Base-by-base conservation (phyloP, 2,329 filamentous ascomycete genomes). In the Davidsoniella eucalypti region DNA sequence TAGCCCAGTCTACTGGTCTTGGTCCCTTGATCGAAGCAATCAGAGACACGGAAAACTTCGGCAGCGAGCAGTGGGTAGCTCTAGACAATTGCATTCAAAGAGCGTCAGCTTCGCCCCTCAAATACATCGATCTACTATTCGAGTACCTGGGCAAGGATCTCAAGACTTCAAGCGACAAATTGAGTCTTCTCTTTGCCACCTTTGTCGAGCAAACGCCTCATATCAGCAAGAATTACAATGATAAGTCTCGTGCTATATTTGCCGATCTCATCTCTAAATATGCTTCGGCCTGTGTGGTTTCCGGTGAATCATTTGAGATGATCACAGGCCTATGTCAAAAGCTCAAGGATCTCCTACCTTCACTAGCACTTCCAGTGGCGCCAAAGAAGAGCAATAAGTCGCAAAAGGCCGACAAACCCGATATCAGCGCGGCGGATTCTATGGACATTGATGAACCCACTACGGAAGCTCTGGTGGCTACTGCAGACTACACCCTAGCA, bases 31-130 rank as follows among this genome's bases (percentile, higher is more conserved):
- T 53, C 10, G 43, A 50, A 39, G 52, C 52, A 25, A 44, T 50
- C n/a, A 40, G 52, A 48, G 46, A 50, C 17, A 44, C 47, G 2
- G 56, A 56, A 4, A 45, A 52, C 26, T 44, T 52, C n/a, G 61
- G 62, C 10, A 63, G 71, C 56, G 63, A 67, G 12, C 56, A 87
- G 1, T 83, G 84, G 65, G 63, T 69, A 0, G 93, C 92, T 59
- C 62, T 95, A 23, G 88, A 95, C 59, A 87, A 93, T 55, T 93
- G 86, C 62, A 70, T 85, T 48, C 78, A 77, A 26, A 77, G 88
- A 21, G 84, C 85, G 56, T 80, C 80, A 14, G 79, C 68, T 2
- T 81, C 82, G 21, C 84, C 87, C 0, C 81, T 93, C 59, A 93
- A 87, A 60, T 90, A 94, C 58, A 77, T 92, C 25, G 83, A 92